Percentiles rank a stretch among this genome's conserved stretches.
phyloP scores from a whole-genome alignment of 768 basidiomycete species.

The Coprinopsis sp. region DNA sequence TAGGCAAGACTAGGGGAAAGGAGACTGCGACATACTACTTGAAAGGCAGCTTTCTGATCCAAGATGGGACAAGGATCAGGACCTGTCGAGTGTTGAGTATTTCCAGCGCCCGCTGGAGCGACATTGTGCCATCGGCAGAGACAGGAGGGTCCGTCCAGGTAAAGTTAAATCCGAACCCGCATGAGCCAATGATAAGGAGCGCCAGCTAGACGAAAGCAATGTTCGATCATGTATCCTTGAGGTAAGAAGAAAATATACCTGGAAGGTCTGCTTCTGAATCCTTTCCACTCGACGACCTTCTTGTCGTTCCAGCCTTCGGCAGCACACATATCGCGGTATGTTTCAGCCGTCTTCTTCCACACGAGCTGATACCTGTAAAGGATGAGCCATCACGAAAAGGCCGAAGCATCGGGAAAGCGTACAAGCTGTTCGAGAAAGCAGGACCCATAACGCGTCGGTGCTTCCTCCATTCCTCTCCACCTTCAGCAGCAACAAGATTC shows the following conservation, averaged over 20 bases:
- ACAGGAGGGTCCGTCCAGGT: conserved; percentile 36
- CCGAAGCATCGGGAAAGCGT: conserved; percentile 20
- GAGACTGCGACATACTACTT: conserved; percentile 21
- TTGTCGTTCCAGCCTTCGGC: conserved; percentile 31
- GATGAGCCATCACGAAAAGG: not conserved
- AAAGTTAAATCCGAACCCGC: conserved; percentile 43
- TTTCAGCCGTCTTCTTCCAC: conserved; percentile 32
- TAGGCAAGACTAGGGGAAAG: not conserved
- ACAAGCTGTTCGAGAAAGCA: conserved; percentile 40
- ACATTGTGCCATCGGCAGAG: conserved; percentile 32
- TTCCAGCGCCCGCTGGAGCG: conserved; percentile 33
- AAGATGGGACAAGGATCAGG: conserved; percentile 29
- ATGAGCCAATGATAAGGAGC: conserved; percentile 39
- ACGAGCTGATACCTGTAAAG: conserved; percentile 34
- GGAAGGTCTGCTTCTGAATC: conserved; percentile 32
- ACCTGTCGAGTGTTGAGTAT: conserved; percentile 28
- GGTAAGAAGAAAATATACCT: conserved; percentile 19
- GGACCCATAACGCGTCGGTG: conserved; percentile 42
- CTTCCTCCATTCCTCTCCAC: conserved; percentile 41
- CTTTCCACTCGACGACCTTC: conserved; percentile 22
- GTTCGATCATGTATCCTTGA: not conserved
- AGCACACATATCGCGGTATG: conserved; percentile 35
- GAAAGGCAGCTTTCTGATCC: conserved; percentile 33
- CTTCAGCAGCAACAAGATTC: conserved; percentile 39
- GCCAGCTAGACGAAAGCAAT: conserved; percentile 28